Evolutionary conservation across 2,329 filamentous ascomycete genomes (phyloP).

Genomic region (Neofusicoccum parvum): DNA sequence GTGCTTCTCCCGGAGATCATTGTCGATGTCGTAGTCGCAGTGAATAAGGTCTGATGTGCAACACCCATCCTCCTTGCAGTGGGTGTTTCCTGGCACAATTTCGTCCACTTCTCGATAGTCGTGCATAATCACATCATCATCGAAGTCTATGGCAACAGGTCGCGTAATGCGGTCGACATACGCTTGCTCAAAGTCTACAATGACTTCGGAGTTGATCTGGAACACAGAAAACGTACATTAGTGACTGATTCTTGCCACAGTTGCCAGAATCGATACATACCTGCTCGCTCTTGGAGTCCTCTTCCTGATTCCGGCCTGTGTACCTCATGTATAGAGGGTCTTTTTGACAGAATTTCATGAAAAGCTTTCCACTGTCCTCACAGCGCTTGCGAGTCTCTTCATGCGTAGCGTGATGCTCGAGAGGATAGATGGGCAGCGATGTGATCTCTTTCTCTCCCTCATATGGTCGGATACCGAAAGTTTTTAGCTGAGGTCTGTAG

Average conservation of each 20-base stretch:
- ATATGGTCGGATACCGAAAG: background rate
- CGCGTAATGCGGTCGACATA: background rate
- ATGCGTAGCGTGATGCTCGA: background rate
- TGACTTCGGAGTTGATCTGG: background rate
- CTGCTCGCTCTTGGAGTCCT: background rate
- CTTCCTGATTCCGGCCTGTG: background rate
- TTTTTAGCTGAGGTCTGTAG: background rate
- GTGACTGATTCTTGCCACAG: no score
- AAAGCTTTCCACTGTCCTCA: background rate
- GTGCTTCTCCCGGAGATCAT: background rate
- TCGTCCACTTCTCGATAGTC: background rate
- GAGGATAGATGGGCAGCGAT: background rate
- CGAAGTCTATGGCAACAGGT: background rate
- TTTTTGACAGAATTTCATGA: background rate
- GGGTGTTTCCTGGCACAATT: background rate
- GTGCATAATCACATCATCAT: background rate
- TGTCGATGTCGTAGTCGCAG: background rate
- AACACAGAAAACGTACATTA: no score
- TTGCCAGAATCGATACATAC: no score
- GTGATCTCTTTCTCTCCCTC: background rate
- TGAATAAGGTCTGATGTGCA: background rate
- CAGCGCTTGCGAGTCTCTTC: background rate
- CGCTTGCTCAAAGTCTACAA: background rate
- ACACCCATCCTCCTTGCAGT: background rate
- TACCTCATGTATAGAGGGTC: background rate